Evolutionary conservation across 805 yeast species (phyloP).

Genomic region (Candida mattraensis): DNA sequence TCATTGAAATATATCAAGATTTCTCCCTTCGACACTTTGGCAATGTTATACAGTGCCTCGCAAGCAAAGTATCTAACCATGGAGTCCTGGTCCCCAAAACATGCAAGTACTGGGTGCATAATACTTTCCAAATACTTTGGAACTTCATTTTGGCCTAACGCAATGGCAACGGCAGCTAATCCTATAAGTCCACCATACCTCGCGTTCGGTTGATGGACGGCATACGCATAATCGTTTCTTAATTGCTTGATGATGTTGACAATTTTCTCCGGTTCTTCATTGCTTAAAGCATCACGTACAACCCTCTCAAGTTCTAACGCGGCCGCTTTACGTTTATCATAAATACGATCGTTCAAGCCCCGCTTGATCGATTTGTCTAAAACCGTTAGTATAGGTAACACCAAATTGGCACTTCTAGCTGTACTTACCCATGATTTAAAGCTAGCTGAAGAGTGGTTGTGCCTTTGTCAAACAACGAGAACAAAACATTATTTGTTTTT

Average conservation of each 20-base stretch:
- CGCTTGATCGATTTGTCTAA: conserved; percentile 62
- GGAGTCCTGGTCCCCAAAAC: conserved; percentile 97
- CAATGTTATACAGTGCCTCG: conserved; percentile 91
- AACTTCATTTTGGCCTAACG: conserved; percentile 80
- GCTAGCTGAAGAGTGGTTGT: too few relatives aligned
- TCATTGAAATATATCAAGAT: conserved; percentile 89
- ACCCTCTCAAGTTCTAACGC: conserved; percentile 77
- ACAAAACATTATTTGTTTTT: neutral
- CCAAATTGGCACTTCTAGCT: too few relatives aligned
- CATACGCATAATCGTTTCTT: conserved; percentile 73
- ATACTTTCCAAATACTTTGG: conserved; percentile 81
- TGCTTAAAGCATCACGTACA: conserved; percentile 65
- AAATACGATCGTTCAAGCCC: conserved; percentile 70
- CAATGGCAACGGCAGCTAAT: conserved; percentile 92
- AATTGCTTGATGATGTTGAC: conserved; percentile 69
- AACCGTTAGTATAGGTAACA: conserved; percentile 1
- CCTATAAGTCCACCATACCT: conserved; percentile 96
- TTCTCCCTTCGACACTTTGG: conserved; percentile 96
- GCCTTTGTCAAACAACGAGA: neutral
- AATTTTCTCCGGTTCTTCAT: conserved; percentile 60
- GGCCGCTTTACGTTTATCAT: conserved; percentile 76
- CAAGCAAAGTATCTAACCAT: conserved; percentile 96
- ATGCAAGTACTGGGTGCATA: conserved; percentile 89
- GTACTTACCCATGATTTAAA: conserved; percentile 16
- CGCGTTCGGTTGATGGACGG: conserved; percentile 82